These are phyloP conservation scores for Pestalotiopsis sp. DNA, from an alignment of 2,329 filamentous ascomycete species.

Conservation along the genomic window DNA sequence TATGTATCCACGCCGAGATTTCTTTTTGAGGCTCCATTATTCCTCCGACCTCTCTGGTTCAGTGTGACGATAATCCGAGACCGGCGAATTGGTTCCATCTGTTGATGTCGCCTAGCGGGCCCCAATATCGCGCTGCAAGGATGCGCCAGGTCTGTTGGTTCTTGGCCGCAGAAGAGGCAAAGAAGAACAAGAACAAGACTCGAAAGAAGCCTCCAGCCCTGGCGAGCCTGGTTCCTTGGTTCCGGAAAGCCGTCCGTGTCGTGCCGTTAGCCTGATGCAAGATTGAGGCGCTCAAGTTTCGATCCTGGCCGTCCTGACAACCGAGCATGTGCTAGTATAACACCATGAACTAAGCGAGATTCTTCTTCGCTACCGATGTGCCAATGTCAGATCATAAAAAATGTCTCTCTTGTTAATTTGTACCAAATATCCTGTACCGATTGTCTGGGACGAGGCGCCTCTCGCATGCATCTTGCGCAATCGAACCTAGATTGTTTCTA, in stretches of 20 bases:
- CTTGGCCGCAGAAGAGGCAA: not conserved
- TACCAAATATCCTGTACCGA: not conserved
- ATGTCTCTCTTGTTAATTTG: not conserved
- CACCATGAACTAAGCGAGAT: not conserved
- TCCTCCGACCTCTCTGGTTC: not conserved
- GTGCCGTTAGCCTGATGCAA: not conserved
- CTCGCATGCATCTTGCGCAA: not conserved
- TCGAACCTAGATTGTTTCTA: not conserved
- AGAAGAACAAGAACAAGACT: not conserved
- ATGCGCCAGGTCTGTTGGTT: not conserved
- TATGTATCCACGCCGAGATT: not conserved
- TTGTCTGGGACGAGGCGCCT: not conserved
- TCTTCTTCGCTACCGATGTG: not conserved
- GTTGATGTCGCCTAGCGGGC: not conserved
- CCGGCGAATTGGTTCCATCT: not conserved
- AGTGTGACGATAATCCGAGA: not conserved
- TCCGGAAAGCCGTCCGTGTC: not conserved
- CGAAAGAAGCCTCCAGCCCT: not conserved
- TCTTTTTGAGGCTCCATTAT: not conserved
- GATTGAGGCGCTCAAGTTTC: not conserved
- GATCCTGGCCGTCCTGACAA: not conserved
- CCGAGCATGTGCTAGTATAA: not conserved
- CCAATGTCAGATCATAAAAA: not conserved
- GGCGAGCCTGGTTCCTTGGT: not conserved
- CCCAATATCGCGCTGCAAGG: not conserved